Evolutionary conservation across 208 protist species (phyloP).

Genomic region (Trypanosoma caninum): DNA sequence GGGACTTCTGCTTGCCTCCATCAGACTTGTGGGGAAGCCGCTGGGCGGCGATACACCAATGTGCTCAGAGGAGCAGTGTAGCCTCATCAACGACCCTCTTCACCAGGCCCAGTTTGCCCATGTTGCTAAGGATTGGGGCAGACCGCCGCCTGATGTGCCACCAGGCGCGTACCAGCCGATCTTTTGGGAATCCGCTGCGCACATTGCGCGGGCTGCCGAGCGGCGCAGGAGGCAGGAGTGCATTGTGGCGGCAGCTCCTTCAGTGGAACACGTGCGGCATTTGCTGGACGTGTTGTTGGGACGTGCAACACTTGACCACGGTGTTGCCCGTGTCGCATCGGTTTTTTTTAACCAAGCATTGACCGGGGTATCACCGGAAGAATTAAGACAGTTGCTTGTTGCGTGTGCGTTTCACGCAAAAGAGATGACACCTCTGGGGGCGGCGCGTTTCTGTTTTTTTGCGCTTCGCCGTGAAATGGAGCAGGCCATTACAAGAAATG

Average conservation of each 20-base stretch:
- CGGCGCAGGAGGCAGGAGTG: slow-evolving; percentile 54
- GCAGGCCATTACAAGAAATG: slow-evolving; percentile 61
- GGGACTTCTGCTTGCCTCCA: slow-evolving; percentile 55
- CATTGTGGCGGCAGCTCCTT: slow-evolving; percentile 59
- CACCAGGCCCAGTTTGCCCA: slow-evolving; percentile 72
- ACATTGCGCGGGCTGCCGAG: slow-evolving; percentile 54
- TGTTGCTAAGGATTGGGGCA: slow-evolving; percentile 52
- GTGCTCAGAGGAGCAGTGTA: slow-evolving; percentile 37
- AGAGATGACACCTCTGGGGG: slow-evolving; percentile 46
- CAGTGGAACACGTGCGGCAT: slow-evolving; percentile 75
- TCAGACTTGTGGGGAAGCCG: slow-evolving; percentile 54
- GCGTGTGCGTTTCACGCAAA: slow-evolving; percentile 62
- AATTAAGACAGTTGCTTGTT: slow-evolving; percentile 71
- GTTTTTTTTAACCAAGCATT: slow-evolving; percentile 43
- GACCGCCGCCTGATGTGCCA: slow-evolving; percentile 44
- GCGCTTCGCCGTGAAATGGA: slow-evolving; percentile 75
- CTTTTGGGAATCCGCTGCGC: slow-evolving; percentile 65
- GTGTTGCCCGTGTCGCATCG: slow-evolving; percentile 34
- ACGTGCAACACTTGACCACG: slow-evolving; percentile 32
- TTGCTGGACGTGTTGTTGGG: slow-evolving; percentile 81
- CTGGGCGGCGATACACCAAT: slow-evolving; percentile 49
- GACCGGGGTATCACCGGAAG: slow-evolving; percentile 32
- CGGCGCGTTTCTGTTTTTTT: slow-evolving; percentile 82
- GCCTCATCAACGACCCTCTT: slow-evolving; percentile 70
- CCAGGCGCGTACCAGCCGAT: slow-evolving; percentile 69